Evolutionary conservation across 2,329 filamentous ascomycete species (phyloP).

Genomic region (Didymella exigua): DNA sequence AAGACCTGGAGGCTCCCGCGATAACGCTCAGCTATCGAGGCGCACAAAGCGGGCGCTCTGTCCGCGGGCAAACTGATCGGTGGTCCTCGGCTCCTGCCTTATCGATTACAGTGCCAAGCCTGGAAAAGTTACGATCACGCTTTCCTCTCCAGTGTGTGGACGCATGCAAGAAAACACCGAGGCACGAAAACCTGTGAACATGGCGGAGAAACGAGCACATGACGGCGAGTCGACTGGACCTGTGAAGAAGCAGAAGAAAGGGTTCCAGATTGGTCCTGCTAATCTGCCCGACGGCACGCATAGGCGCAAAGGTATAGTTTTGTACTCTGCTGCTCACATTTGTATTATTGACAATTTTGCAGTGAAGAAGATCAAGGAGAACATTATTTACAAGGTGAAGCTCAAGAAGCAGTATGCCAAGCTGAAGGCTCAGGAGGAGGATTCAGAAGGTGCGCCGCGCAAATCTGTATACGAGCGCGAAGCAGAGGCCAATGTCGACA

Average conservation of each 20-base stretch:
- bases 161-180: neutral
- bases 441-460: slow-evolving; percentile 31
- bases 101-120: slow-evolving; percentile 27
- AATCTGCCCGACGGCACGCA: slow-evolving; percentile 91
- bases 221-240: slow-evolving; percentile 50
- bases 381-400: slow-evolving; percentile 90
- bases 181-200: slow-evolving; percentile 37
- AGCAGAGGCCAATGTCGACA: slow-evolving; percentile 21
- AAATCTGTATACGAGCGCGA: slow-evolving; percentile 45
- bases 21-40: slow-evolving; percentile 10
- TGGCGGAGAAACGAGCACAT: slow-evolving; percentile 65
- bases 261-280: slow-evolving; percentile 84
- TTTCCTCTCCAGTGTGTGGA: slow-evolving; percentile 3
- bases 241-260: slow-evolving; percentile 63
- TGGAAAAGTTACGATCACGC: slow-evolving; percentile 22
- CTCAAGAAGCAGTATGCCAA: slow-evolving; percentile 92
- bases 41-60: slow-evolving; percentile 14
- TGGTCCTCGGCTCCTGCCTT: neutral
- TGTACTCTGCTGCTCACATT: too few species aligned
- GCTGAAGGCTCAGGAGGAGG: slow-evolving; percentile 69
- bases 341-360: slow-evolving; percentile 12
- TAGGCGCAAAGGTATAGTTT: slow-evolving; percentile 73
- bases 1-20: slow-evolving; percentile 1
- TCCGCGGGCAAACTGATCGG: slow-evolving; percentile 18
- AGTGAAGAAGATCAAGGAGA: slow-evolving; percentile 89